Evolutionary conservation across 108 stramenopile genomes (phyloP).

Genomic region (Cylindrotheca fusiformis): DNA sequence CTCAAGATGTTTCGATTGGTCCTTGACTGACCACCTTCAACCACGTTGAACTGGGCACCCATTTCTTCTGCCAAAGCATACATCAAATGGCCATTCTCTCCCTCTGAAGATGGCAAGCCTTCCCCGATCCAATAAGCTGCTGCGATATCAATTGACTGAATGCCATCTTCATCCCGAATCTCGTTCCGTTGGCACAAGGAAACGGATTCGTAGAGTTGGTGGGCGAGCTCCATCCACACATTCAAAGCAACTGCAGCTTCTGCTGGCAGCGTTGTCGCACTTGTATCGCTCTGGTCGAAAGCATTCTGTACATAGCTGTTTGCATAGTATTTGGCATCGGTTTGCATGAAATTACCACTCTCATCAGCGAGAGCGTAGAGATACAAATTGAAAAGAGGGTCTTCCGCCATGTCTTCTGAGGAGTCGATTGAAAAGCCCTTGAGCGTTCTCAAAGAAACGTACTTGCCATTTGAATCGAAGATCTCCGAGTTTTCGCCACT

Average conservation of each 20-base stretch:
- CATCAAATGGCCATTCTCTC: conserved; percentile 65
- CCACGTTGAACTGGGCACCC: conserved; percentile 51
- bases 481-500: conserved; percentile 69
- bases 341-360: conserved; percentile 43
- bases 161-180: conserved; percentile 48
- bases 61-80: conserved; percentile 72
- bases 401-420: conserved; percentile 46
- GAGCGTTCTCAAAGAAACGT: conserved; percentile 43
- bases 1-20: conserved; percentile 68
- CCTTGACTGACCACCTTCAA: conserved; percentile 51
- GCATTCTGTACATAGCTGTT: conserved; percentile 58
- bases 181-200: conserved; percentile 34
- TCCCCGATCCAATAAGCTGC: conserved; percentile 88
- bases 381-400: conserved; percentile 68
- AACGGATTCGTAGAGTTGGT: conserved; percentile 53
- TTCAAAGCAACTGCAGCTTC: conserved; percentile 68
- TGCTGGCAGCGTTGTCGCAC: conserved; percentile 37
- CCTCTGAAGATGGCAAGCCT: conserved; percentile 63
- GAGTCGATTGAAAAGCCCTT: conserved; percentile 51
- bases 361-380: conserved; percentile 56
- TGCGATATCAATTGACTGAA: conserved; percentile 70
- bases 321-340: conserved; percentile 54
- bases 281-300: conserved; percentile 27
- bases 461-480: conserved; percentile 57
- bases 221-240: conserved; percentile 79